Conservation (phyloP, 306 rosid species). For the Trifolium fragiferum region DNA sequence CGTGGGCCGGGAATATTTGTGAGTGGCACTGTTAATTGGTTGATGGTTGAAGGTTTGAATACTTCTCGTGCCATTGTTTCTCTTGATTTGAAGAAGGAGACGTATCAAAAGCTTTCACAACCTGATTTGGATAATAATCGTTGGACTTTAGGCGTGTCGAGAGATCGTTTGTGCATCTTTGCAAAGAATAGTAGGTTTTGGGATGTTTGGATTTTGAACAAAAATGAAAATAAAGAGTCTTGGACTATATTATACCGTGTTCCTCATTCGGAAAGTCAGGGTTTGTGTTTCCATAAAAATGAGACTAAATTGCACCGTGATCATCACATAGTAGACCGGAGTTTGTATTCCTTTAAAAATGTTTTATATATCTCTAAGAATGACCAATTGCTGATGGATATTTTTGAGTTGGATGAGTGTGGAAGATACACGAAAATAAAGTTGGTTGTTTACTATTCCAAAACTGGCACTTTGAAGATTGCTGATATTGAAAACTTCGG, state of each 20-base stretch:
- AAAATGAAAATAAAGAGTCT: constrained; percentile 44
- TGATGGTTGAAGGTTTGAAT: not conserved
- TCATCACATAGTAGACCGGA: too few species aligned
- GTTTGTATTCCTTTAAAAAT: not conserved
- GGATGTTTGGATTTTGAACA: constrained; percentile 45
- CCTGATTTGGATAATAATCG: not conserved
- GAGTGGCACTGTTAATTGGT: constrained; percentile 46
- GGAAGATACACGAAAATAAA: not conserved
- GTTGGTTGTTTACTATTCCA: constrained; percentile 33
- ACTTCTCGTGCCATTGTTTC: constrained; percentile 18
- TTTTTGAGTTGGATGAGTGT: too few species aligned
- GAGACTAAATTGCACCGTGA: constrained; percentile 1
- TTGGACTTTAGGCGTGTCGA: constrained; percentile 12
- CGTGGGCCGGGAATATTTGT: constrained; percentile 33
- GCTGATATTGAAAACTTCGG: too few species aligned
- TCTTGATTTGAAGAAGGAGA: constrained; percentile 47
- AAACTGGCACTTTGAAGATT: not conserved
- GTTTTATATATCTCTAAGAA: constrained; percentile 27
- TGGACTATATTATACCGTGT: constrained; percentile 33
- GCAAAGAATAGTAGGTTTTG: too few species aligned
- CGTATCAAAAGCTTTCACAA: constrained; percentile 22
- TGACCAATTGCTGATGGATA: constrained; percentile 35
- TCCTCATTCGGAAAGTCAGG: too few species aligned
- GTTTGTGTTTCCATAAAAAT: too few species aligned
- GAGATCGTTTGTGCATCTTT: constrained; percentile 37